Base-by-base conservation (phyloP, 306 rosid species). In the Rosa lucieae region DNA sequence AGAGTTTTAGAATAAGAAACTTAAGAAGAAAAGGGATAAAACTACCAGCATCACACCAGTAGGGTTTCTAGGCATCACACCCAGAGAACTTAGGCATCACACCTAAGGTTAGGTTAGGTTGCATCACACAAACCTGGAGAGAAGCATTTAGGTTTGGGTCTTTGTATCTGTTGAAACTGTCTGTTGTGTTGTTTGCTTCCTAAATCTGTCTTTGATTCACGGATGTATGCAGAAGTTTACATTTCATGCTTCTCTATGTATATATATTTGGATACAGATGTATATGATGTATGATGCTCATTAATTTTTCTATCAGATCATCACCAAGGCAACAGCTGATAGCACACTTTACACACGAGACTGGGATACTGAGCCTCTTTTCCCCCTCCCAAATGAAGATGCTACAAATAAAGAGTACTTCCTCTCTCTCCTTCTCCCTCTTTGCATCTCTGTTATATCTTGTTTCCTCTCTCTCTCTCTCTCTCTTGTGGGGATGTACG, bases 351-450 rank as follows among this genome's bases (percentile, higher is more conserved):
- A 75, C 81, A 84, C 97, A 26, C 87, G 85, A 71, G 87, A 95
- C 86, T 95, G 99, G 99, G 99, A 95, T 86, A 85, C 81, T 72
- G 99, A 95, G 73, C 98, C 99, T 49, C 93, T 95, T 67, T 95
- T 95, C 61, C 90, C 90, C 8, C 84, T 93, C 75, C 98, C 97
- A 29, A 88, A 82, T 86, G 79, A 78, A 21, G 96, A 89, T 83
- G 77, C 79, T 52, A 80, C 78, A 72, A 85, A 84, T 73, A 85
- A 85, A 82, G 90, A 86, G 98, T 95, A 91, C 21, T 23, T 59
- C 46, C 83, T 78, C 66, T 23, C 80, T 65, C 78, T 61, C 78
- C 44, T 37, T 78, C 67, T 86, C 84, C 76, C 65, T 17, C 82
- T 32, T 2, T 32, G 37, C 3, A 32, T 32, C 37, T 32, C 37